These are phyloP conservation scores for Rhynchosporium agropyri DNA, from an alignment of 2,329 filamentous ascomycete genomes.

Conservation along the genomic window DNA sequence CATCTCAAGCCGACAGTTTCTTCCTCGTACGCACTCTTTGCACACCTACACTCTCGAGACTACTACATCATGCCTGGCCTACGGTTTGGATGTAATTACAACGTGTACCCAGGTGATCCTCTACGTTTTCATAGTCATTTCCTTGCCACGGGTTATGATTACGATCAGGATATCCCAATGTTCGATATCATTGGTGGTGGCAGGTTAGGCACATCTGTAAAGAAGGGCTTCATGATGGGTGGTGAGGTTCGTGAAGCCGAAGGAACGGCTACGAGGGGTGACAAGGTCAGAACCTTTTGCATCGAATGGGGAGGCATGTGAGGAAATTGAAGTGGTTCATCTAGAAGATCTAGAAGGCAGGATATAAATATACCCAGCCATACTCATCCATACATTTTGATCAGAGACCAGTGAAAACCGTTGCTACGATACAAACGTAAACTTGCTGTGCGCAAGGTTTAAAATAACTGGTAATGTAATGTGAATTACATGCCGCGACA, in stretches of 20 bases:
- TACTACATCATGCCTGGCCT: constrained; percentile 92
- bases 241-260: constrained; percentile 55
- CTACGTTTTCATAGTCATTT: constrained; percentile 96
- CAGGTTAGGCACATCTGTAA: constrained; percentile 87
- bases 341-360: not conserved
- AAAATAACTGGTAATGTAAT: too few species aligned
- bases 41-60: constrained; percentile 73
- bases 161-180: constrained; percentile 83
- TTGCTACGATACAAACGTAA: not conserved
- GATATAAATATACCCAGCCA: constrained; percentile 8
- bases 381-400: not conserved
- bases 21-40: constrained; percentile 73
- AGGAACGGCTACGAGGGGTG: constrained; percentile 38
- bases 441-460: too few species aligned
- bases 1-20: constrained; percentile 46
- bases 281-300: constrained; percentile 71
- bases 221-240: constrained; percentile 91
- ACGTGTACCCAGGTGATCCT: constrained; percentile 93
- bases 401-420: not conserved
- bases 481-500: too few species aligned
- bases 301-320: constrained; percentile 96
- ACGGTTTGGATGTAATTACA: constrained; percentile 92
- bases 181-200: constrained; percentile 86
- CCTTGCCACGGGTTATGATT: constrained; percentile 79
- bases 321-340: not conserved